Evolutionary conservation across 1,284 basidiomycete genomes (phyloP), one percentile per base, ranked within the genome.

Genomic region (Cryptococcus sp.): DNA sequence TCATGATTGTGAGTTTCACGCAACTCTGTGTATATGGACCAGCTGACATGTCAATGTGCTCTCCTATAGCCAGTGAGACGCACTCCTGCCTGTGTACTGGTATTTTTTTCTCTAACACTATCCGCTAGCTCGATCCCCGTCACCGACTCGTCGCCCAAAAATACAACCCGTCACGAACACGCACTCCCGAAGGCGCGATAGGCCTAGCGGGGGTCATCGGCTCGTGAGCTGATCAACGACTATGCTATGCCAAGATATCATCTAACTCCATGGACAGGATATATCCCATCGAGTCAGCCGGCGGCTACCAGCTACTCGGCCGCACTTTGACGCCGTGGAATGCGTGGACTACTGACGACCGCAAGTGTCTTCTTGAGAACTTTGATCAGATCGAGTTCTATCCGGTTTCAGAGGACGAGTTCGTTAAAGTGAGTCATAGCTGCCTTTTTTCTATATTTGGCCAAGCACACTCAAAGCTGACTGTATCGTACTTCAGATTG

Each of bases 1-100:
- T 62, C 50, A 60, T 62, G 33, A 40, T 40, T 28, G 48, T 40
- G 18, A 50, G 48, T 18, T 18, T 36, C n/a, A n/a, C n/a, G n/a
- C n/a, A n/a, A n/a, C n/a, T n/a, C n/a, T n/a, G n/a, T n/a, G n/a
- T n/a, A 33, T 33, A 33, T 33, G 28, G 28, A 9, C 28, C 28
- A 33, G 46, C 23, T 28, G 13, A 28, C n/a, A n/a, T n/a, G n/a
- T 43, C 40, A 18, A 7, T 4, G 9, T 9, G 5, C 9, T 33
- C n/a, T 12, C 40, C 21, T 15, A 21, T 15, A 43, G 40, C 40
- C 40, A 8, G 40, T 43, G 16, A 43, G 40, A n/a, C 40, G 8
- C n/a, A 18, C 13, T 21, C 40, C n/a, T n/a, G n/a, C n/a, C n/a
- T n/a, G n/a, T n/a, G n/a, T n/a, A n/a, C n/a, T n/a, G n/a, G n/a